Percentiles rank a stretch among this genome's conserved stretches.
Evolutionary conservation across 1,284 basidiomycete species (phyloP).

Genomic region (Kalmanozyma brasiliensis): DNA sequence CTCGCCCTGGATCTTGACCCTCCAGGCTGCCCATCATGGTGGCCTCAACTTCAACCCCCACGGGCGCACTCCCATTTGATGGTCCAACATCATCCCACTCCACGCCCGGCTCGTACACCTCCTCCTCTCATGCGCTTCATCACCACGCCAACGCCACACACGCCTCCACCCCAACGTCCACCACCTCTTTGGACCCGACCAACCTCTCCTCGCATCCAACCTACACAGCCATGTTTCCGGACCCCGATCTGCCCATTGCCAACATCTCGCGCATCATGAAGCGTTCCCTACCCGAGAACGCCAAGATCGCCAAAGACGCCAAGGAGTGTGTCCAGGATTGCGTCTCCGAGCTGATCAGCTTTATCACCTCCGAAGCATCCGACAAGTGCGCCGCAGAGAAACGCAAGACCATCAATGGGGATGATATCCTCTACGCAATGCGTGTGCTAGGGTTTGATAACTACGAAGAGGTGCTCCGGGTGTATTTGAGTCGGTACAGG

Average conservation of each 20-base stretch:
- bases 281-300: conserved; percentile 83
- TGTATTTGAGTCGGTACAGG: conserved; percentile 79
- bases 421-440: conserved; percentile 88
- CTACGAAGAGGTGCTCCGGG: conserved; percentile 87
- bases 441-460: conserved; percentile 90
- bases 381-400: conserved; percentile 89
- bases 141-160: conserved; percentile 10
- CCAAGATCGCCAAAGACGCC: conserved; percentile 95
- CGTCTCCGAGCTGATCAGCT: conserved; percentile 94
- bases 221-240: conserved; percentile 41
- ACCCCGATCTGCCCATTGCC: conserved; percentile 74
- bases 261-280: conserved; percentile 98
- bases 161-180: conserved; percentile 19
- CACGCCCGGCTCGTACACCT: conserved; percentile 13
- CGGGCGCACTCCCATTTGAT: background rate
- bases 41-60: conserved; percentile 4
- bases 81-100: conserved; percentile 3
- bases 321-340: conserved; percentile 97
- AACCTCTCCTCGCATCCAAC: conserved; percentile 28
- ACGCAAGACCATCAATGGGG: conserved; percentile 84
- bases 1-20: no score
- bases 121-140: background rate
- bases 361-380: conserved; percentile 89
- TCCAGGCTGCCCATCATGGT: conserved; percentile 1
- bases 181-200: conserved; percentile 16